These are phyloP conservation scores for Cryptococcus depauperatus DNA, from an alignment of 1,284 basidiomycete genomes.

Conservation along the genomic window DNA sequence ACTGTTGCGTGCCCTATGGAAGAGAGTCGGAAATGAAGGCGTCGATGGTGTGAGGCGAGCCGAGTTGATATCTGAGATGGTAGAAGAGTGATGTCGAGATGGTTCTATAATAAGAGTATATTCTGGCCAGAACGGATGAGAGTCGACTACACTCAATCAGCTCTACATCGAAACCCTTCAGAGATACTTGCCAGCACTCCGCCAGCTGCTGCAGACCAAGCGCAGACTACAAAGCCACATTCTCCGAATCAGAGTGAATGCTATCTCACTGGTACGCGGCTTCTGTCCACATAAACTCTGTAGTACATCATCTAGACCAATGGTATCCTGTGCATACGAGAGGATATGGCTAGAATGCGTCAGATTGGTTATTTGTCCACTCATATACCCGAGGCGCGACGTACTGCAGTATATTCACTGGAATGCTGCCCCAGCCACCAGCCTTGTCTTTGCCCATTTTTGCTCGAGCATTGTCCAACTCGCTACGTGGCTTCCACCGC, in stretches of 20 bases:
- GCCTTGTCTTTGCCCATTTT: constrained; percentile 11
- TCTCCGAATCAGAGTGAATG: constrained; percentile 10
- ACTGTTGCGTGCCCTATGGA: constrained; percentile 10
- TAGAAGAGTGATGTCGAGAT: constrained; percentile 9
- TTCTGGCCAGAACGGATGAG: constrained; percentile 24
- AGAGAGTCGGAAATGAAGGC: constrained; percentile 13
- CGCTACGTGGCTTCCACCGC: neutral
- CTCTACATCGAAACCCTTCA: too few species aligned
- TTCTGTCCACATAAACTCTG: neutral
- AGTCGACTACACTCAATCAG: constrained; percentile 17
- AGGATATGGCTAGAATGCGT: constrained; percentile 3
- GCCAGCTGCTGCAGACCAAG: constrained; percentile 19
- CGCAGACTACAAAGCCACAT: constrained; percentile 15
- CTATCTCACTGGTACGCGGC: constrained; percentile 3
- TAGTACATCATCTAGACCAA: constrained; percentile 1
- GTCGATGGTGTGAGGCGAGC: constrained; percentile 7
- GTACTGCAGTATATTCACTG: constrained; percentile 14
- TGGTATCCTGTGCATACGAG: constrained; percentile 1
- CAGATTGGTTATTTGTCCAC: neutral
- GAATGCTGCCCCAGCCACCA: constrained; percentile 16
- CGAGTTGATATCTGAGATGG: constrained; percentile 7
- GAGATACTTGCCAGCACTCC: constrained; percentile 17
- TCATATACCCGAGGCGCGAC: neutral
- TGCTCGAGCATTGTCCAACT: neutral
- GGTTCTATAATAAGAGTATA: constrained; percentile 14